phyloP scores from a whole-genome alignment of 2,329 filamentous ascomycete species.

The Epicoccum sorghinum region DNA sequence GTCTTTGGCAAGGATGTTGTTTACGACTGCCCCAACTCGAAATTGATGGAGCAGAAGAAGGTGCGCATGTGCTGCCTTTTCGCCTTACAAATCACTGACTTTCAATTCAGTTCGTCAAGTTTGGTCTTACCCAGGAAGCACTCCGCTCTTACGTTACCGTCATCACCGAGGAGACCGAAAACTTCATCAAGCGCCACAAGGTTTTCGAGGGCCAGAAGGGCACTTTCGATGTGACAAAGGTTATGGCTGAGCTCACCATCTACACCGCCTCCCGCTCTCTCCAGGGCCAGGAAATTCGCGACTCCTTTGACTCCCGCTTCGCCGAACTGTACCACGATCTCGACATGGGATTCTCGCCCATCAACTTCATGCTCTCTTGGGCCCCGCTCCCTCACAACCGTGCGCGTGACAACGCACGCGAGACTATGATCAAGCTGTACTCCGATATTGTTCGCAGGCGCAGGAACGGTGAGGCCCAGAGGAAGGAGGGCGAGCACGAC shows the following conservation, averaged over 20 bases:
- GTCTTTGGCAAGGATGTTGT: conserved; percentile 86
- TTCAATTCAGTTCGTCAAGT: conserved; percentile 72
- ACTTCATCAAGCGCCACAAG: conserved; percentile 72
- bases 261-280: conserved; percentile 87
- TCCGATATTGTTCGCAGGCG: conserved; percentile 80
- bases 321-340: conserved; percentile 86
- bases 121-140: conserved; percentile 75
- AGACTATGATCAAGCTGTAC: conserved; percentile 81
- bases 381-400: conserved; percentile 87
- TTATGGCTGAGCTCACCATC: conserved; percentile 85
- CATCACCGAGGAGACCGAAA: conserved; percentile 75
- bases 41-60: conserved; percentile 97
- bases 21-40: conserved; percentile 88
- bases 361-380: conserved; percentile 92
- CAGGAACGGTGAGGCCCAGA: conserved; percentile 57
- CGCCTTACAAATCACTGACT: conserved; percentile 9
- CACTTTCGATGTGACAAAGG: conserved; percentile 72
- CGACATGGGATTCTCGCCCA: conserved; percentile 85
- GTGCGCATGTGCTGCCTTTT: conserved; percentile 51
- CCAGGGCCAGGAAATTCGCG: conserved; percentile 82
- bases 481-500: conserved; percentile 63
- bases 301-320: conserved; percentile 78
- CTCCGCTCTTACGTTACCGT: conserved; percentile 79
- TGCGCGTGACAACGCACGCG: conserved; percentile 78
- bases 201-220: conserved; percentile 72